phyloP scores from a whole-genome alignment of 2,329 filamentous ascomycete species.

The Leptographium lundbergii region DNA sequence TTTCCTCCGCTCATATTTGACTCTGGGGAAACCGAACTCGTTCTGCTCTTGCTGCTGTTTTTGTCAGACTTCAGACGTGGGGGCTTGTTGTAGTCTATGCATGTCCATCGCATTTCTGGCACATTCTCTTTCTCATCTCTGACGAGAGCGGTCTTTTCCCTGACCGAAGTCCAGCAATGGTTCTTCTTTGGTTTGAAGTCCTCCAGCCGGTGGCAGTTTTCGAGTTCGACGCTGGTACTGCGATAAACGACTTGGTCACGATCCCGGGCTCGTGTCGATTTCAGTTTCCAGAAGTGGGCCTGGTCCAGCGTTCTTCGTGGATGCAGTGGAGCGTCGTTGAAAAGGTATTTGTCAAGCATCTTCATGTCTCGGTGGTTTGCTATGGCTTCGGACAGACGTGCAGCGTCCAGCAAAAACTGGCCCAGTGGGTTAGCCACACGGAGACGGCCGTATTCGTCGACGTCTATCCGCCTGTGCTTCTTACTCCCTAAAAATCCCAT shows the following conservation, averaged over 20 bases:
- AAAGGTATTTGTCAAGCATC: constrained; percentile 21
- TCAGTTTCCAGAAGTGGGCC: constrained; percentile 27
- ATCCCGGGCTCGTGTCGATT: constrained; percentile 26
- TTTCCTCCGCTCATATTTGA: too few species aligned
- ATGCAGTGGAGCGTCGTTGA: constrained; percentile 24
- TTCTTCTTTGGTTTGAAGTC: background rate
- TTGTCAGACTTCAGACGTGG: too few species aligned
- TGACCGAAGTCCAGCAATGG: background rate
- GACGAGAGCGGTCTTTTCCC: background rate
- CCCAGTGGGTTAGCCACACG: background rate
- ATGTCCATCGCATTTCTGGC: too few species aligned
- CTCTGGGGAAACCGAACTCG: too few species aligned
- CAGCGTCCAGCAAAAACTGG: constrained; percentile 20
- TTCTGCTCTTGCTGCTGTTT: too few species aligned
- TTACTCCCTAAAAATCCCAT: background rate
- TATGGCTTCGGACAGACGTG: constrained; percentile 24
- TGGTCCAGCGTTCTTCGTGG: constrained; percentile 33
- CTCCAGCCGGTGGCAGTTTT: background rate
- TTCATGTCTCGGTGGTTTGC: constrained; percentile 21
- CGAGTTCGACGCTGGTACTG: constrained; percentile 14
- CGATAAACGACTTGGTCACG: constrained; percentile 30
- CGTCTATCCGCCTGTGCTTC: background rate
- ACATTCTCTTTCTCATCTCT: background rate
- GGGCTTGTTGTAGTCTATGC: too few species aligned
- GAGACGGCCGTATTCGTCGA: background rate